These are phyloP conservation scores for Mycothermus thermophilus DNA, from an alignment of 495 filamentous ascomycete genomes.

Conservation along the genomic window DNA sequence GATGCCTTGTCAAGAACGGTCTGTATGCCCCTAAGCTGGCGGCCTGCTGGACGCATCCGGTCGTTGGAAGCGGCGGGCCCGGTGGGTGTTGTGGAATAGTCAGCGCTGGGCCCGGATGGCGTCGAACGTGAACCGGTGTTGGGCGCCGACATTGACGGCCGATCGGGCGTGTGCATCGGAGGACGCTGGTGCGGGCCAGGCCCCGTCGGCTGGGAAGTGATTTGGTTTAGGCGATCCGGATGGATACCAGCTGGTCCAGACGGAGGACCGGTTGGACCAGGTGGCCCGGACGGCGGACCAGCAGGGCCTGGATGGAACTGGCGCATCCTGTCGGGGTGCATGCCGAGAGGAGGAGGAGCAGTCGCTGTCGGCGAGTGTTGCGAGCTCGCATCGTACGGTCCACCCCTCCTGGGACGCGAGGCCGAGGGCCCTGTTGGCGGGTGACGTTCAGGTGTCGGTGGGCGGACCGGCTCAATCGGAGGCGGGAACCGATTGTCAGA, in stretches of 20 bases:
- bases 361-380: slow-evolving; percentile 18
- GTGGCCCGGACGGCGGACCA: slow-evolving; percentile 13
- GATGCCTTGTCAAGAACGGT: slow-evolving; percentile 34
- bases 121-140: slow-evolving; percentile 12
- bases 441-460: slow-evolving; percentile 31
- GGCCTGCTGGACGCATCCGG: slow-evolving; percentile 27
- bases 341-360: slow-evolving; percentile 16
- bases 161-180: slow-evolving; percentile 21
- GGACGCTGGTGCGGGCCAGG: slow-evolving; percentile 15
- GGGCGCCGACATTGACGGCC: slow-evolving; percentile 17
- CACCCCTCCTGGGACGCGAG: slow-evolving; percentile 22
- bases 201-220: slow-evolving; percentile 12
- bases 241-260: slow-evolving; percentile 26
- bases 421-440: slow-evolving; percentile 37
- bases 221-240: slow-evolving; percentile 36
- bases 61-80: slow-evolving; percentile 34
- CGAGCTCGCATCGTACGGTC: slow-evolving; percentile 21
- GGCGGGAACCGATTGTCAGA: slow-evolving; percentile 23
- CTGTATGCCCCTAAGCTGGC: slow-evolving; percentile 39
- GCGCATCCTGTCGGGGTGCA: slow-evolving; percentile 33
- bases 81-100: slow-evolving; percentile 29
- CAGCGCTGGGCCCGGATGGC: slow-evolving; percentile 15
- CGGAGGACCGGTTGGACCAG: slow-evolving; percentile 7
- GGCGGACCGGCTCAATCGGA: slow-evolving; percentile 21
- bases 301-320: slow-evolving; percentile 18